These are phyloP conservation scores for Ajuga reptans DNA, from an alignment of 305 asterid genomes.

Conservation along the genomic window DNA sequence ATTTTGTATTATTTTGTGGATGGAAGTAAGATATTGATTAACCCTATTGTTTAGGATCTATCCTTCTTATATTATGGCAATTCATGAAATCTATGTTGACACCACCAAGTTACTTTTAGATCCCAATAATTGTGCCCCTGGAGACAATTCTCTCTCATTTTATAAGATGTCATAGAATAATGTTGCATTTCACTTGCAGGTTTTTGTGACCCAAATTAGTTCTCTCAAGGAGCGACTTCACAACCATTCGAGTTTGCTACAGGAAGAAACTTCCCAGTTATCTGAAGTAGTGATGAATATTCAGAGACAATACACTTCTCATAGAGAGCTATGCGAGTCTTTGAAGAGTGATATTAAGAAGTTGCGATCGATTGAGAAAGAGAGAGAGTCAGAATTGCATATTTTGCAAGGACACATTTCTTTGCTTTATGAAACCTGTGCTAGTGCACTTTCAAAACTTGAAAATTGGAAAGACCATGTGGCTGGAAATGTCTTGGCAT, in stretches of 20 bases:
- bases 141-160: slow-evolving; percentile 13
- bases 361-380: slow-evolving; percentile 44
- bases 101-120: slow-evolving; percentile 11
- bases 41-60: background rate
- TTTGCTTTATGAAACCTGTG: slow-evolving; percentile 58
- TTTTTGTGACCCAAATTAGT: slow-evolving; percentile 39
- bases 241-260: slow-evolving; percentile 46
- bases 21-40: background rate
- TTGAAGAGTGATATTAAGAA: slow-evolving; percentile 41
- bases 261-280: slow-evolving; percentile 50
- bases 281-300: slow-evolving; percentile 43
- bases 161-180: slow-evolving; percentile 20
- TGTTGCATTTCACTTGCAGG: slow-evolving; percentile 45
- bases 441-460: slow-evolving; percentile 49
- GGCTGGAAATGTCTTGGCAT: slow-evolving; percentile 33
- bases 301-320: slow-evolving; percentile 43
- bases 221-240: slow-evolving; percentile 49
- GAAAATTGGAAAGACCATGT: slow-evolving; percentile 46
- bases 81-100: slow-evolving; percentile 1
- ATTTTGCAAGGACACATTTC: slow-evolving; percentile 40
- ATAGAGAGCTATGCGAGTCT: slow-evolving; percentile 46
- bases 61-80: slow-evolving; percentile 15
- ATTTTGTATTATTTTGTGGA: background rate
- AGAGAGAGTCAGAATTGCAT: slow-evolving; percentile 63
- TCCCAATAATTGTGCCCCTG: slow-evolving; percentile 6